These are phyloP conservation scores for Gigaspora rosea DNA, from an alignment of 192 early-diverging fungal species.

Conservation along the genomic window DNA sequence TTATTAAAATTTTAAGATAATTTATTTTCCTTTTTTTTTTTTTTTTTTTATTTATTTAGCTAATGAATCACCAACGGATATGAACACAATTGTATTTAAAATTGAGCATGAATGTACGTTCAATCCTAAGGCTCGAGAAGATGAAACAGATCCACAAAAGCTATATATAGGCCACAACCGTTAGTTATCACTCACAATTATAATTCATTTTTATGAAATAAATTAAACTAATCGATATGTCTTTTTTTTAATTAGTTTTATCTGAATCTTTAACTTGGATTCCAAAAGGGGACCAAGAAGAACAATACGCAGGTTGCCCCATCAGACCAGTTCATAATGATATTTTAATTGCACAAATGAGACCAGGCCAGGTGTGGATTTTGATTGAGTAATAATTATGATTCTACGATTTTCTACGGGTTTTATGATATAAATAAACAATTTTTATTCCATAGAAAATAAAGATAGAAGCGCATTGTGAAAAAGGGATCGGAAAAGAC, in stretches of 20 bases:
- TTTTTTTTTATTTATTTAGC: constrained; percentile 29
- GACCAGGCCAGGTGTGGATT: constrained; percentile 75
- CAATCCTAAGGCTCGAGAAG: constrained; percentile 58
- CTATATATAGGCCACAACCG: constrained; percentile 72
- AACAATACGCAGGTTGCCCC: constrained; percentile 64
- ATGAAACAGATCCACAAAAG: constrained; percentile 73
- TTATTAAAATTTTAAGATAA: not conserved
- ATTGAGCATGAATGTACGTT: constrained; percentile 72
- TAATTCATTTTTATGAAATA: not conserved
- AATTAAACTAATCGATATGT: not conserved
- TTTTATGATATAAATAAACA: no score
- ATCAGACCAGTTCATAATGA: constrained; percentile 85
- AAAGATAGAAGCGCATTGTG: constrained; percentile 80
- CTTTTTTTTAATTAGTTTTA: constrained; percentile 51
- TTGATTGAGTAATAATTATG: not conserved
- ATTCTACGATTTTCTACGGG: no score
- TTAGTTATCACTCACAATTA: constrained; percentile 23
- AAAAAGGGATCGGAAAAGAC: constrained; percentile 92
- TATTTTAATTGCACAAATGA: constrained; percentile 90
- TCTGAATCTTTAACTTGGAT: constrained; percentile 79
- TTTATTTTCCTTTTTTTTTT: not conserved
- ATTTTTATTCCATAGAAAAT: constrained; percentile 48
- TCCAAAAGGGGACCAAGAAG: constrained; percentile 89
- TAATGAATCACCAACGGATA: constrained; percentile 82
- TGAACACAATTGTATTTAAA: constrained; percentile 92